Evolutionary conservation across 2,329 filamentous ascomycete genomes (phyloP), one percentile per base, ranked within the genome.

Genomic region (Xylaria sp.): DNA sequence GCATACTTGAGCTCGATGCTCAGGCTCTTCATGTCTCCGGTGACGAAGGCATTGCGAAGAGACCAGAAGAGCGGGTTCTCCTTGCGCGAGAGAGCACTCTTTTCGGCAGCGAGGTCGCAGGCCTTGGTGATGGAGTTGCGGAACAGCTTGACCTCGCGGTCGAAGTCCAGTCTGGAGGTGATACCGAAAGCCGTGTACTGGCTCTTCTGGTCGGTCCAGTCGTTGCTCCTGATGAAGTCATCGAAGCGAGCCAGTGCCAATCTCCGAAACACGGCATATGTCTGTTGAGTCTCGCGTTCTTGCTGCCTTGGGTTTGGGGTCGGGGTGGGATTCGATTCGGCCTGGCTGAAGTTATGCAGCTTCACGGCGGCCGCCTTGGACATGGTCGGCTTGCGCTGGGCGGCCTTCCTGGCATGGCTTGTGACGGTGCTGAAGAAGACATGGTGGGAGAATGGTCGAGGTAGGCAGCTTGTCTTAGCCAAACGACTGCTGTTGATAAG

Each of bases 1-100:
- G 87, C 82, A 74, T 90, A 91, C 67, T 86, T 86, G 44, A 97
- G 71, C 74, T 91, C 88, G n/a, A 79, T 79, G 7, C 75, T 75
- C 33, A 93, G 79, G 1, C 85, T 87, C 6, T 72, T 73, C 3
- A 84, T 58, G 48, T 90, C 88, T 9, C 76, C 80, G 6, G 80
- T 76, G 49, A 90, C 81, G 74, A 90, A 93, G 1, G 87, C 86
- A 62, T 87, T 83, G 67, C 87, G 86, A 65, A 93, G 77, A 58
- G 82, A 82, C 82, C 82, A 87, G 76, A 89, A 89, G 1, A 89
- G 76, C 0, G 86, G 85, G 71, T 89, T 89, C 7, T 82, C 79
- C 26, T 76, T 73, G 28, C 81, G 80, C 2, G 77, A 75, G 2
- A 80, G 81, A 13, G 77, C 71, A 31, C 81, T 79, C 10, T 78